These are phyloP conservation scores for Thelonectria rubi DNA, from an alignment of 2,329 filamentous ascomycete species.

Conservation along the genomic window DNA sequence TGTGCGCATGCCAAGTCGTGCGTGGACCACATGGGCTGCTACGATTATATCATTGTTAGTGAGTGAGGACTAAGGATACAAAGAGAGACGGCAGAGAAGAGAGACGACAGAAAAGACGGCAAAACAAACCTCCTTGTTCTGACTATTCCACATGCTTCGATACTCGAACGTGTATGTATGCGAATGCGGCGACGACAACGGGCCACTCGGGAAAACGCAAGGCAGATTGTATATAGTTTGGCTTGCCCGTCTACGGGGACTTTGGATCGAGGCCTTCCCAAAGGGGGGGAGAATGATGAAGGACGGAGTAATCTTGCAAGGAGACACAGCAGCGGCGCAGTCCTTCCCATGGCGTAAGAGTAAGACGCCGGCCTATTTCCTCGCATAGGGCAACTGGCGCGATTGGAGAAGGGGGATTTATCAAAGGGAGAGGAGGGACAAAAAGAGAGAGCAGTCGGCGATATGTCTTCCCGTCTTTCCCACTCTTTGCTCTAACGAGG, in stretches of 20 bases:
- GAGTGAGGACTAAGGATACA: conserved; percentile 10
- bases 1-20: conserved; percentile 43
- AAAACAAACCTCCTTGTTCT: conserved; percentile 39
- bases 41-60: conserved; percentile 24
- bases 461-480: background rate
- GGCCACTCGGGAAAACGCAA: background rate
- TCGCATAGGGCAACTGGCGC: conserved; percentile 16
- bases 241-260: no score
- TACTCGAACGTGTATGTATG: no score
- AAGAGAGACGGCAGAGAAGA: background rate
- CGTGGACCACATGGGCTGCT: conserved; percentile 43
- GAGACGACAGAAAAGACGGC: background rate
- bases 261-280: background rate
- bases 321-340: conserved; percentile 26
- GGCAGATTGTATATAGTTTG: conserved; percentile 17
- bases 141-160: conserved; percentile 39
- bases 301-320: conserved; percentile 19
- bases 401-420: background rate
- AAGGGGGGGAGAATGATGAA: conserved; percentile 2
- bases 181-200: no score
- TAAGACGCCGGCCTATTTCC: conserved; percentile 9
- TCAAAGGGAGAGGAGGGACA: no score
- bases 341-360: conserved; percentile 34
- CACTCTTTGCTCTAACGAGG: no score
- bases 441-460: no score